Percentiles rank a stretch among this genome's conserved stretches.
Conservation (phyloP, 2,329 filamentous ascomycete genomes). For the Aspergillus awamori region DNA sequence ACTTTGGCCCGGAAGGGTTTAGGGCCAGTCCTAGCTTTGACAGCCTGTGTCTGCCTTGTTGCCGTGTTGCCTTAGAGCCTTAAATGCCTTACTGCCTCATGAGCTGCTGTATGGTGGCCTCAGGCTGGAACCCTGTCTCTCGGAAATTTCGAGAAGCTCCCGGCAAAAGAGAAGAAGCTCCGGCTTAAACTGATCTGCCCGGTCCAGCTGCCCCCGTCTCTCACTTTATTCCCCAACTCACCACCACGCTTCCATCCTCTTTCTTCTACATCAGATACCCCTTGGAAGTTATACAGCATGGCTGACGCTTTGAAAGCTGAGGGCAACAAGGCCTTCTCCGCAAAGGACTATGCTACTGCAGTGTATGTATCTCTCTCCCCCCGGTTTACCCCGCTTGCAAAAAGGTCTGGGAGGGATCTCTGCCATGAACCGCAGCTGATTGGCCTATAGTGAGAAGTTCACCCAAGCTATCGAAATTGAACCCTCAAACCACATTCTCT, state of each 20-base stretch:
- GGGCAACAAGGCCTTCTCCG: slow-evolving; percentile 97
- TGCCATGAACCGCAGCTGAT: slow-evolving; percentile 8
- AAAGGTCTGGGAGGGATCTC: neutral
- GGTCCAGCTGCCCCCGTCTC: slow-evolving; percentile 16
- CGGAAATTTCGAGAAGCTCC: slow-evolving; percentile 53
- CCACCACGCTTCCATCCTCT: neutral
- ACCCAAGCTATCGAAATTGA: slow-evolving; percentile 88
- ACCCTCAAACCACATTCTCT: slow-evolving; percentile 90
- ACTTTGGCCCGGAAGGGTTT: slow-evolving; percentile 20
- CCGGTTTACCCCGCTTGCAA: slow-evolving; percentile 27
- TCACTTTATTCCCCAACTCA: slow-evolving; percentile 10
- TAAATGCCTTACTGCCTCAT: slow-evolving; percentile 13
- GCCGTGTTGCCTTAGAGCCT: slow-evolving; percentile 10
- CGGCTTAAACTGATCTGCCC: slow-evolving; percentile 19
- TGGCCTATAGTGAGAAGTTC: slow-evolving; percentile 75
- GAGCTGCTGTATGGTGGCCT: slow-evolving; percentile 23
- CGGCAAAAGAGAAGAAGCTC: slow-evolving; percentile 21
- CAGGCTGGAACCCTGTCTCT: slow-evolving; percentile 19
- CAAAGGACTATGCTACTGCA: slow-evolving; percentile 94
- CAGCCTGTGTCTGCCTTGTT: slow-evolving; percentile 14
- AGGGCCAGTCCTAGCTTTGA: slow-evolving; percentile 18
- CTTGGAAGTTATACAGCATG: slow-evolving; percentile 49
- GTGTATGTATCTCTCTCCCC: slow-evolving; percentile 69
- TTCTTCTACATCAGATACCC: neutral
- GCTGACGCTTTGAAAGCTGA: slow-evolving; percentile 88